Percentiles rank a stretch among this genome's conserved stretches.
These are phyloP conservation scores for Limnanthes douglasii DNA, from an alignment of 345 rosid species.

Conservation along the genomic window DNA sequence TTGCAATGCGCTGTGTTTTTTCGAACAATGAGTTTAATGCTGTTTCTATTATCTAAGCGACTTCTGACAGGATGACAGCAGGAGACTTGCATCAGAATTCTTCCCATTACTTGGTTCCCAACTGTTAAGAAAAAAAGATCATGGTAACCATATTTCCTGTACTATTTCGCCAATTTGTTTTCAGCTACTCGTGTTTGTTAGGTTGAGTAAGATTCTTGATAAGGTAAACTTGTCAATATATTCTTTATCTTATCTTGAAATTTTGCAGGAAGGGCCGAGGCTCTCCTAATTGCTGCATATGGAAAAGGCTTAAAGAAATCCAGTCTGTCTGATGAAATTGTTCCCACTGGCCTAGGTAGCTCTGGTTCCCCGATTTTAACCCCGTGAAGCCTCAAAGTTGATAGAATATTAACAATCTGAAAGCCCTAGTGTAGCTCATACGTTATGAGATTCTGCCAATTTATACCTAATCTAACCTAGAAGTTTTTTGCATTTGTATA, in stretches of 20 bases:
- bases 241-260: neutral
- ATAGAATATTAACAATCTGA: neutral
- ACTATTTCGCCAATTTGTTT: neutral
- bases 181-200: neutral
- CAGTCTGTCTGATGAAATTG: slow-evolving; percentile 1
- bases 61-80: slow-evolving; percentile 61
- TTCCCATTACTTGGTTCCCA: slow-evolving; percentile 58
- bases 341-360: neutral
- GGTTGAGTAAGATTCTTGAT: neutral
- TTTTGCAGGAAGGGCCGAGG: slow-evolving; percentile 70
- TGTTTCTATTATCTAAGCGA: neutral
- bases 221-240: too few relatives aligned
- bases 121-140: slow-evolving; percentile 66
- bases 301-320: slow-evolving; percentile 35
- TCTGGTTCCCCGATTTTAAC: neutral
- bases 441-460: too few relatives aligned
- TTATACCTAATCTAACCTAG: too few relatives aligned
- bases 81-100: slow-evolving; percentile 52
- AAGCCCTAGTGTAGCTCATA: too few relatives aligned
- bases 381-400: neutral
- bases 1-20: too few relatives aligned
- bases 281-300: slow-evolving; percentile 68
- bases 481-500: too few relatives aligned
- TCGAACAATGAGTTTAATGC: neutral
- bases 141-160: slow-evolving; percentile 28